Conservation (phyloP, 106 monocot genomes). For the Cymbidium sinense region DNA sequence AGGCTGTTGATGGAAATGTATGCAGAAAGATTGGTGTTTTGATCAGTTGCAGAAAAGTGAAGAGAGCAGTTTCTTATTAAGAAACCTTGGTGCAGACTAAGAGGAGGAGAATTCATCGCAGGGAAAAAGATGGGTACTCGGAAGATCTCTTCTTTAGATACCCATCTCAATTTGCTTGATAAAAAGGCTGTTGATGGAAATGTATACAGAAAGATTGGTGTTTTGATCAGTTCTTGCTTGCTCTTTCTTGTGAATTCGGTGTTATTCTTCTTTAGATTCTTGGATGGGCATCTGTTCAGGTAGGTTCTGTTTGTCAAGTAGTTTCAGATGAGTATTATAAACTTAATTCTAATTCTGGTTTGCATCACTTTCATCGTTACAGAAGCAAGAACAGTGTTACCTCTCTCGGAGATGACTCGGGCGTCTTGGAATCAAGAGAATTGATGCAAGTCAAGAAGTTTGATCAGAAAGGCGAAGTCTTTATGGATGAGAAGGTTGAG, state of each 20-base stretch:
- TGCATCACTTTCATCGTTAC: not conserved
- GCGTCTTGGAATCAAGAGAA: not conserved
- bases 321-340: not conserved
- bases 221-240: conserved; percentile 3
- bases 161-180: not conserved
- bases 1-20: no score
- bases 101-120: not conserved
- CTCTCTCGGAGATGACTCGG: not conserved
- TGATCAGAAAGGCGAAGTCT: conserved; percentile 5
- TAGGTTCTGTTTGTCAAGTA: not conserved
- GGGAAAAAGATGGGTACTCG: not conserved
- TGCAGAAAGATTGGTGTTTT: no score
- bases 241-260: not conserved
- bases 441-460: not conserved
- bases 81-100: not conserved
- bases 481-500: conserved; percentile 4
- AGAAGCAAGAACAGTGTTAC: conserved; percentile 2
- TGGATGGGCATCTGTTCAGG: conserved; percentile 9
- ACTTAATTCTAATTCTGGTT: not conserved
- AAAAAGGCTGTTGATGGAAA: not conserved
- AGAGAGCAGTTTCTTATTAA: conserved; percentile 1
- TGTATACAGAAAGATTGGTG: conserved; percentile 1
- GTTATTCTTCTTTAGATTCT: not conserved
- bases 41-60: no score
- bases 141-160: not conserved